These are phyloP conservation scores for Pontederia paniculata DNA, from an alignment of 176 grass and related monocot species.

Conservation along the genomic window DNA sequence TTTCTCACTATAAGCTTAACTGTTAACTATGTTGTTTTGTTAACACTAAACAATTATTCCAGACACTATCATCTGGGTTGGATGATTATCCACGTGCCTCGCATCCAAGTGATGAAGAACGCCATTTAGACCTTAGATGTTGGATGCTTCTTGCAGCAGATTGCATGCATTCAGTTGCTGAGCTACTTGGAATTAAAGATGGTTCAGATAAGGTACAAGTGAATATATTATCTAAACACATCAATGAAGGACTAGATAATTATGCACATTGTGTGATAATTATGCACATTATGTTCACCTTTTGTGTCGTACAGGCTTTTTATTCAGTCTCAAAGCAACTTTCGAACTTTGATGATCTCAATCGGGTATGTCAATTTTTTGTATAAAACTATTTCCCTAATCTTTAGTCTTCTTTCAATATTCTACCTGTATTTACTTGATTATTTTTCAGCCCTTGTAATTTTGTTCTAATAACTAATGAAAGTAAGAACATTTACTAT, in stretches of 20 bases:
- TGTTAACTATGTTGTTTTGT: background rate
- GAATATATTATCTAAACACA: constrained; percentile 10
- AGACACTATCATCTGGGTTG: constrained; percentile 93
- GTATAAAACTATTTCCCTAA: background rate
- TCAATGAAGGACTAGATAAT: background rate
- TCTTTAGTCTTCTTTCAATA: too few relatives aligned
- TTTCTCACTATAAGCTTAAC: too few relatives aligned
- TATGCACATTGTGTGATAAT: too few relatives aligned
- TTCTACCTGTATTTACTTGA: too few relatives aligned
- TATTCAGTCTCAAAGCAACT: constrained; percentile 57
- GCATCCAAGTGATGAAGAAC: constrained; percentile 85
- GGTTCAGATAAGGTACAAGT: constrained; percentile 49
- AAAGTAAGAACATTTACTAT: too few relatives aligned
- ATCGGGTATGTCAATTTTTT: constrained; percentile 46
- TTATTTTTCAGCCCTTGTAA: too few relatives aligned
- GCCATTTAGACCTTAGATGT: constrained; percentile 79
- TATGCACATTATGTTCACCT: too few relatives aligned
- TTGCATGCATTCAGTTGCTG: constrained; percentile 72
- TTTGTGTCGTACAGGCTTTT: constrained; percentile 49
- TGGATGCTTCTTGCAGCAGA: constrained; percentile 96
- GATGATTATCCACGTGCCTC: constrained; percentile 97
- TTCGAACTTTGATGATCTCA: constrained; percentile 73
- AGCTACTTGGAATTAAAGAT: constrained; percentile 57
- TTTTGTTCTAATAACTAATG: too few relatives aligned
- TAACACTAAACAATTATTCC: constrained; percentile 24